These are phyloP conservation scores for Catunica adiposa DNA, from an alignment of 2,329 filamentous ascomycete genomes.

Conservation along the genomic window DNA sequence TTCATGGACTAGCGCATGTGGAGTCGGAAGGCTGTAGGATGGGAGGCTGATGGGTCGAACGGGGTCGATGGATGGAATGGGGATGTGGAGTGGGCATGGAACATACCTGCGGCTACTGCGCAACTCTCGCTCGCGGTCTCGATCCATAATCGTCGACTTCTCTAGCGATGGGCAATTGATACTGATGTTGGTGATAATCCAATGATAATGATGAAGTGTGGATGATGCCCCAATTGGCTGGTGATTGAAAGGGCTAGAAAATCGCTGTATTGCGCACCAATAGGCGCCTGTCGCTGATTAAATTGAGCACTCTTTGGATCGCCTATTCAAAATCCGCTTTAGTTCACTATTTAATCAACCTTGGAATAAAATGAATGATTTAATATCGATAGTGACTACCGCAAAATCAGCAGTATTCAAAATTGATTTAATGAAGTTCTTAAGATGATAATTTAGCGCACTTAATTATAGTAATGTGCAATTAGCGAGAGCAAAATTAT, in stretches of 20 bases:
- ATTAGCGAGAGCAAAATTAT: too few relatives aligned
- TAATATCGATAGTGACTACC: too few relatives aligned
- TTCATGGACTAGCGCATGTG: neutral
- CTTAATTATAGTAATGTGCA: too few relatives aligned
- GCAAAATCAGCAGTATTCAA: too few relatives aligned
- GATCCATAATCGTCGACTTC: constrained; percentile 15
- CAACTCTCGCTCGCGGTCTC: constrained; percentile 21
- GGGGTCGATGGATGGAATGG: neutral
- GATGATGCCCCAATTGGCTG: neutral
- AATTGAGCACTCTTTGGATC: too few relatives aligned
- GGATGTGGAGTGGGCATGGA: neutral
- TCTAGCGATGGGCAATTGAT: constrained; percentile 19
- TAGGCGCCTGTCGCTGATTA: too few relatives aligned
- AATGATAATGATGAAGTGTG: neutral
- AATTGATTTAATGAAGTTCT: too few relatives aligned
- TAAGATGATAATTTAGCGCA: too few relatives aligned
- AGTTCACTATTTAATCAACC: too few relatives aligned
- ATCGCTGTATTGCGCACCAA: neutral
- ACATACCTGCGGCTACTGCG: constrained; percentile 23
- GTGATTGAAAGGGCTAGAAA: neutral
- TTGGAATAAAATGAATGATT: too few relatives aligned
- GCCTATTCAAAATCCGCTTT: too few relatives aligned
- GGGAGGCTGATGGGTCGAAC: neutral
- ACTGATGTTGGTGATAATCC: neutral
- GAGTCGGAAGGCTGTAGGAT: constrained; percentile 4